Evolutionary conservation across 768 basidiomycete genomes (phyloP).

Genomic region (Rhizopogon sp.): DNA sequence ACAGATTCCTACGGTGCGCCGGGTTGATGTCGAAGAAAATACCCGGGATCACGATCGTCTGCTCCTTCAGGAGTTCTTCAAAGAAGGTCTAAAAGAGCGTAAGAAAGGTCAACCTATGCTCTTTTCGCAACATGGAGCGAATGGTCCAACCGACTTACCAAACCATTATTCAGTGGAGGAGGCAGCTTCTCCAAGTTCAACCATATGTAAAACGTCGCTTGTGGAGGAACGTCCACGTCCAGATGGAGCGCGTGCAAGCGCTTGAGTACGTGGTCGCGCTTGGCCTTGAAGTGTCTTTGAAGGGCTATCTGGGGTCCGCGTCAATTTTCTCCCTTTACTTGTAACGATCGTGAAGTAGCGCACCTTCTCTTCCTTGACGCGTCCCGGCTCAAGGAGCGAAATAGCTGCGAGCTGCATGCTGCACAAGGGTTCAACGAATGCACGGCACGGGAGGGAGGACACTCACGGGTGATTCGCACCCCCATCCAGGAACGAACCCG

Average conservation of each 20-base stretch:
- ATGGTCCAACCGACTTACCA: slow-evolving; percentile 40
- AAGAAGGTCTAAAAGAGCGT: slow-evolving; percentile 70
- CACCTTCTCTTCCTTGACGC: slow-evolving; percentile 68
- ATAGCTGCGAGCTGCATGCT: slow-evolving; percentile 88
- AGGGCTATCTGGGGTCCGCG: slow-evolving; percentile 52
- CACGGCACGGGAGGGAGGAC: background rate
- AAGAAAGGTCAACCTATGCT: background rate
- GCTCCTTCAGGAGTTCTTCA: slow-evolving; percentile 86
- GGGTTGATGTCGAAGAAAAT: slow-evolving; percentile 85
- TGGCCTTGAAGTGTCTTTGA: slow-evolving; percentile 86
- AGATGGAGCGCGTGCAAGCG: slow-evolving; percentile 78
- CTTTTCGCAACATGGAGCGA: background rate
- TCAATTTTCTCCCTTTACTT: background rate
- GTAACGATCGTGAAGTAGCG: background rate
- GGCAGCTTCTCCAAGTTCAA: slow-evolving; percentile 79
- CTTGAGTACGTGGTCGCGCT: slow-evolving; percentile 84
- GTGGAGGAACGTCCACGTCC: slow-evolving; percentile 71
- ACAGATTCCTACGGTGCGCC: slow-evolving; percentile 79
- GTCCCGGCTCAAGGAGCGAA: slow-evolving; percentile 68
- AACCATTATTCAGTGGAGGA: slow-evolving; percentile 79
- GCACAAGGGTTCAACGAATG: slow-evolving; percentile 2
- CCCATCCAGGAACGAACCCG: slow-evolving; percentile 90
- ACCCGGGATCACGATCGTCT: slow-evolving; percentile 88
- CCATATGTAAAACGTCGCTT: slow-evolving; percentile 93
- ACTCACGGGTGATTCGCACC: slow-evolving; percentile 90